Base-by-base conservation (phyloP, 768 basidiomycete species). In the Phaeotremella fagi region DNA sequence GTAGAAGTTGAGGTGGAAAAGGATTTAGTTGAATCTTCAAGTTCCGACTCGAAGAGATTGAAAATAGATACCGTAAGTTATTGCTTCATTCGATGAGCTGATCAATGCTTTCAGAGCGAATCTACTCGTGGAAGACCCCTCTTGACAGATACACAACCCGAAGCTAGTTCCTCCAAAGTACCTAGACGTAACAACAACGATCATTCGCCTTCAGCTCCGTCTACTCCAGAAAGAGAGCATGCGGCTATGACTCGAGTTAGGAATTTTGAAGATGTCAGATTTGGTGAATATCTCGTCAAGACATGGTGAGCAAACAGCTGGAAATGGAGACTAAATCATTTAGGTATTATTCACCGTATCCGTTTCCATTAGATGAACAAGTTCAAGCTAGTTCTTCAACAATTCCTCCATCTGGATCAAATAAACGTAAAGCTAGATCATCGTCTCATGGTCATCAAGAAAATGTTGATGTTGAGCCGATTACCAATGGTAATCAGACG, bases 291-390 rank as follows among this genome's bases (percentile, higher is more conserved):
- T 82, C 80, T 86, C 70, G 87, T 95, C 64, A 85, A 84, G 70
- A 89, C 90, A 7, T 92, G 90, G 90, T 90, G 61, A 61, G 83
- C 78, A 44, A 24, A 36, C 29, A 14, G 7, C 23, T 26, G 7
- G 18, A 6, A 43, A 41, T 7, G 38, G 20, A 14, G 38, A 14
- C 20, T 41, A 18, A 41, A 41, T n/a, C 33, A n/a, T 35, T 25
- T 31, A 91, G 90, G 88, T 92, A 92, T 76, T 90, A 87, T 71
- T 95, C 91, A 2, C 91, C 91, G 1, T 94, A 92, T 72, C 90
- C 91, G 7, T 25, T 62, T 11, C 61, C 65, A 12, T 52, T 60
- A 14, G 54, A 62, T 11, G 64, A 68, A 15, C 50, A 27, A 26
- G 6, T 14, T 44, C n/a, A 7, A 28, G 35, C 53, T 4, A 38